Base-by-base conservation (phyloP, 352 stramenopile genomes). In the Phytophthora macrochlamydospora region DNA sequence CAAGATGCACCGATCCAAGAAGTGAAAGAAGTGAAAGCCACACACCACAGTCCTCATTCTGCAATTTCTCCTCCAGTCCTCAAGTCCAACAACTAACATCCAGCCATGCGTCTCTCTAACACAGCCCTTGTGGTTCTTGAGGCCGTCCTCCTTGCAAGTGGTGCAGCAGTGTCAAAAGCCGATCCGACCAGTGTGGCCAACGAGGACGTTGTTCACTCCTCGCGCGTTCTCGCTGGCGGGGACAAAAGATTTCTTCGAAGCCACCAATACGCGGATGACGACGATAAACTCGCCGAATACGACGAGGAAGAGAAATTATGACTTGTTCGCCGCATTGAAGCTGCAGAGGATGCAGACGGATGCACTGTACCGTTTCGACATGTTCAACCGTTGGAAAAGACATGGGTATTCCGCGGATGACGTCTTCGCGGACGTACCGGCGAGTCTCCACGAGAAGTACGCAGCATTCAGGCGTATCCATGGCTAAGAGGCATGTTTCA, bases 181-280 rank as follows among this genome's bases (percentile, higher is more conserved):
- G 45, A 56, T 48, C 45, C 54, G 24, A 44, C 24, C 45, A 54
- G 56, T 62, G 32, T 63, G 45, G 42, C 40, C 7, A 56, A 63
- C 46, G 46, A 56, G 44, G 56, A 56, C 33, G 46, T 48, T 57
- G 50, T 46, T 48, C 51, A 49, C 33, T 57, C 51, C 51, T 57
- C 33, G 35, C 14, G 33, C 56, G 46, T 63, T 56, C 45, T 56
- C 35, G 30, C 56, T 56, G 46, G 28, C 7, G 46, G 51, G 56
- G 56, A 56, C 48, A 56, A 63, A 48, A 56, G 46, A 63, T 63
- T 51, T 29, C 46, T 63, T 63, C 56, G 56, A 56, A 44, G 46
- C 45, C 46, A 62, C 35, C 45, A 50, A 30, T 51, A 24, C 33
- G 42, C 45, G 45, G 35, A 37, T 62, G 56, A 56, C 6, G 56